A percentile compares a stretch with the other conserved stretches of the same genome.
Evolutionary conservation across 2,329 filamentous ascomycete genomes (phyloP).

Genomic region (Verticillium tricorpus): DNA sequence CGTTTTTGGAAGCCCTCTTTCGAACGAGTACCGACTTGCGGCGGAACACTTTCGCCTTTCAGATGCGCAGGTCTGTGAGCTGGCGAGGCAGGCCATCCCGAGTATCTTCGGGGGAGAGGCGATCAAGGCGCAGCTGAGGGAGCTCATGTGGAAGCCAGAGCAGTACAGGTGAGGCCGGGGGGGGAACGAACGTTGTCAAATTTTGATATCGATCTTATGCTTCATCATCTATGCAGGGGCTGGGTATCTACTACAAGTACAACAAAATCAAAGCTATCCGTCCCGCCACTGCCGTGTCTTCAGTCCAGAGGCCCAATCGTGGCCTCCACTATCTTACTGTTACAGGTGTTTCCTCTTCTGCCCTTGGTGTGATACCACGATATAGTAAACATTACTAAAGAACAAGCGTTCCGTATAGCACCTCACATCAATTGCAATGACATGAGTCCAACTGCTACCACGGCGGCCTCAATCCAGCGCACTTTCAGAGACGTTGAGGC

Average conservation of each 20-base stretch:
- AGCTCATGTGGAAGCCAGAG: slow-evolving; percentile 39
- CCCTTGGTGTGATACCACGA: background rate
- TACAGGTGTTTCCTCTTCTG: background rate
- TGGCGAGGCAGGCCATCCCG: slow-evolving; percentile 59
- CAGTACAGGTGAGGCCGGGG: background rate
- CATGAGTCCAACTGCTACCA: background rate
- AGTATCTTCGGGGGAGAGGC: slow-evolving; percentile 62
- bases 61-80: slow-evolving; percentile 36
- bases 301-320: background rate
- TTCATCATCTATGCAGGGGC: background rate
- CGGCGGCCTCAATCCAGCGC: background rate
- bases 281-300: background rate
- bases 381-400: background rate
- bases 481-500: background rate
- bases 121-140: slow-evolving; percentile 54
- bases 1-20: slow-evolving; percentile 71
- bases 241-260: background rate
- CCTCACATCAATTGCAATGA: background rate
- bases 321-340: background rate
- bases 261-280: background rate
- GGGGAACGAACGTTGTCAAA: too few relatives aligned
- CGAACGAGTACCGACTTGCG: slow-evolving; percentile 72
- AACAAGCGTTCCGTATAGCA: background rate
- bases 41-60: slow-evolving; percentile 63
- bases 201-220: background rate